Evolutionary conservation across 768 basidiomycete genomes (phyloP), one percentile per base, ranked within the genome.

Genomic region (Neoboletus magnificus): DNA sequence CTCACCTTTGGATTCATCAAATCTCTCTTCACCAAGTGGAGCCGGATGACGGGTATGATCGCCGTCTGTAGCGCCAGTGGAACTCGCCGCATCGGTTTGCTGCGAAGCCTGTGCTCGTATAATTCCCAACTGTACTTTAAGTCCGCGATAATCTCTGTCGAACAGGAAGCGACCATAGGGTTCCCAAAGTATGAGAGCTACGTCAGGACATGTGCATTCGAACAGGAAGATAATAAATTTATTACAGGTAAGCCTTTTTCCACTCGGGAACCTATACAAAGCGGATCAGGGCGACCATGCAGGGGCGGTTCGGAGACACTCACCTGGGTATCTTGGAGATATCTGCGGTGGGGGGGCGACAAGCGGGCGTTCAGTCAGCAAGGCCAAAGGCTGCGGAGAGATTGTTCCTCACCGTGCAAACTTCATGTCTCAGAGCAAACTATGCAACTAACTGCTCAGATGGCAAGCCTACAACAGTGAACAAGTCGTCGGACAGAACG

Each of bases 281-380:
- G 48, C 10, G 22, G 15, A 39, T 58, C 35, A 53, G 37, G n/a
- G 52, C 29, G 35, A 44, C 27, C 47, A n/a, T 42, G 32, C 15
- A 36, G 10, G 22, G 16, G 35, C 4, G n/a, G 12, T 7, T 25
- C 7, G 22, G 29, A 23, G 37, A 33, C 25, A 57, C 67, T 40
- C 60, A 82, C 87, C 76, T 87, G 87, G 0, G 82, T 84, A 63
- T 89, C 85, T 59, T 82, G 74, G 16, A 89, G 75, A 68, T 87
- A 86, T 56, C 87, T 88, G 57, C 13, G 16, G 39, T 51, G 4
- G 33, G 33, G 9, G 36, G 44, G 37, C 0, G 22, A 39, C 8
- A 5, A 39, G 18, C 11, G 22, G 20, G 9, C 0, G 3, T 25
- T 16, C 22, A 5, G 32, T 63, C 23, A 53, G 22, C 25, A 20